Conservation (phyloP, 2,329 filamentous ascomycete species). For the Colletotrichum lini region DNA sequence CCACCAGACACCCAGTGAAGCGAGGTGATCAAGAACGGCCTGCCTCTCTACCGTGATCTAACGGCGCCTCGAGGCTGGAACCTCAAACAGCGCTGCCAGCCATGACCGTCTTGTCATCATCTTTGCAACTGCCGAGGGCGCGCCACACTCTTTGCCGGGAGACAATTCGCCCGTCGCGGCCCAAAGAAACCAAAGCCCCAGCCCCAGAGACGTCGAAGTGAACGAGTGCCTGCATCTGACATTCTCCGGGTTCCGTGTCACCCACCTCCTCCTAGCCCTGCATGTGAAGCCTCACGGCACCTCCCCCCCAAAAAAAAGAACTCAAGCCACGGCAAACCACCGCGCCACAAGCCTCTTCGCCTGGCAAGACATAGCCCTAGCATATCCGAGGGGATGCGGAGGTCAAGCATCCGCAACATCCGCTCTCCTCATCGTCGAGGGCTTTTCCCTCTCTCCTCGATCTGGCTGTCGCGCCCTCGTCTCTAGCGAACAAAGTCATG, state of each 20-base stretch:
- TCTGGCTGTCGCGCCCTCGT: background rate
- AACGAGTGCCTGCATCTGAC: conserved; percentile 15
- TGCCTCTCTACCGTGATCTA: background rate
- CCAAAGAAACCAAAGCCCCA: background rate
- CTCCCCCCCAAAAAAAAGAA: background rate
- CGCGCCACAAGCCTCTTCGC: conserved; percentile 29
- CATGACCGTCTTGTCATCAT: conserved; percentile 28
- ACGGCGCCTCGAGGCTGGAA: conserved; percentile 20
- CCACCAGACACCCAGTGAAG: background rate
- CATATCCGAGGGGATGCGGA: conserved; percentile 1
- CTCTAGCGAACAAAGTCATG: conserved; percentile 28
- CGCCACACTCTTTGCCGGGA: conserved; percentile 16
- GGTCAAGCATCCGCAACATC: background rate
- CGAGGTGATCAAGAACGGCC: background rate
- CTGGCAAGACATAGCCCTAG: conserved; percentile 6
- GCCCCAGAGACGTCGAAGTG: conserved; percentile 7
- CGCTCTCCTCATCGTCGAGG: conserved; percentile 7
- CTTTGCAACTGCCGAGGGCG: conserved; percentile 34
- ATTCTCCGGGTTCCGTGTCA: conserved; percentile 13
- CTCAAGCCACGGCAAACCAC: conserved; percentile 25
- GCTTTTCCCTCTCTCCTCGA: conserved; percentile 9
- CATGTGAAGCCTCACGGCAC: conserved; percentile 23
- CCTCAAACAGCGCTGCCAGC: background rate
- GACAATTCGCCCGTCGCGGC: background rate
- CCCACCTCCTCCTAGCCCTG: conserved; percentile 10